Conservation (phyloP, 805 yeast genomes). For the Metschnikowia kunwiensis region DNA sequence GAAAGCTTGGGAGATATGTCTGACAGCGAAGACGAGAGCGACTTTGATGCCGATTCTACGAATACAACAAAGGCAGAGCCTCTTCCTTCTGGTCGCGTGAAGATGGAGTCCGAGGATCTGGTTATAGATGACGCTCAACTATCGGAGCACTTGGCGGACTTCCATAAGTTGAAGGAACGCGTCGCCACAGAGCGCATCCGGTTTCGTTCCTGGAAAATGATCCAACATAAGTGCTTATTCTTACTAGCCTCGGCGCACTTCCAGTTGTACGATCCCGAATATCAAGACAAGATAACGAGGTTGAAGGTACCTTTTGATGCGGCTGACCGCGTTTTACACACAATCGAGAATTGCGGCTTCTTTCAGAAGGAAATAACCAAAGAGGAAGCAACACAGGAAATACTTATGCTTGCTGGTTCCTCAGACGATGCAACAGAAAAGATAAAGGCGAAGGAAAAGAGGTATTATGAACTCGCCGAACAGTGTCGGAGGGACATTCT, state of each 20-base stretch:
- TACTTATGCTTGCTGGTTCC: too few species aligned
- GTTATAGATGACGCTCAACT: conserved; percentile 1
- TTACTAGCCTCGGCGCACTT: conserved; percentile 72
- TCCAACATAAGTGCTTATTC: conserved; percentile 74
- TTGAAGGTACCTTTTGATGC: conserved; percentile 12
- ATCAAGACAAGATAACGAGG: conserved; percentile 22
- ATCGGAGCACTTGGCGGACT: conserved; percentile 6
- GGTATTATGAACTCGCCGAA: conserved; percentile 62
- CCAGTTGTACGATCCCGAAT: conserved; percentile 45
- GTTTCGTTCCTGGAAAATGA: conserved; percentile 51
- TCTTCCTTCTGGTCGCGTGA: not conserved
- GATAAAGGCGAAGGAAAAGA: conserved; percentile 47
- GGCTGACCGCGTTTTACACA: conserved; percentile 1
- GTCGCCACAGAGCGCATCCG: conserved; percentile 26
- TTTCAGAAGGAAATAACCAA: not conserved
- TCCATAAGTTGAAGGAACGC: conserved; percentile 22
- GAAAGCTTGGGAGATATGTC: conserved; percentile 14
- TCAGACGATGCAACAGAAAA: conserved; percentile 8
- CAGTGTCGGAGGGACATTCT: conserved; percentile 51
- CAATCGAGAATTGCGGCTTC: conserved; percentile 3
- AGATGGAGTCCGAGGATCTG: not conserved
- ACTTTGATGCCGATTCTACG: not conserved
- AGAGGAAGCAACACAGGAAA: too few species aligned
- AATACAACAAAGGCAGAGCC: not conserved
- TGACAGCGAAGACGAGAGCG: conserved; percentile 3